Conservation (phyloP, 768 basidiomycete genomes). For the Piloderma croceum region DNA sequence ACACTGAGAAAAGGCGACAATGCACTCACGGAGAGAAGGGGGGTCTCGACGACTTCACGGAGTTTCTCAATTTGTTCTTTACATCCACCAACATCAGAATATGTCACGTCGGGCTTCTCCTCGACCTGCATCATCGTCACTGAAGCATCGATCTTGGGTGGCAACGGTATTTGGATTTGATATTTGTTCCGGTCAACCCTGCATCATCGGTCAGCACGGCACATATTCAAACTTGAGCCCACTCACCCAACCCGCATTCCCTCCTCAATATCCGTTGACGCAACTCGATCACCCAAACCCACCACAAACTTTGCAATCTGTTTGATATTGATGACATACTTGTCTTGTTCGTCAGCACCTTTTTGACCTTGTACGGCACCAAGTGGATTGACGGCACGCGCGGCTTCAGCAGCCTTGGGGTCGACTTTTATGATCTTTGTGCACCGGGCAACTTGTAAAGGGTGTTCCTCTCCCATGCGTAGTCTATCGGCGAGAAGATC, state of each 20-base stretch:
- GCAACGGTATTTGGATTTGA: constrained; percentile 96
- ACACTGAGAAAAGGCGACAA: background rate
- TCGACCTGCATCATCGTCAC: constrained; percentile 99
- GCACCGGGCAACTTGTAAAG: constrained; percentile 94
- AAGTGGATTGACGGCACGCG: constrained; percentile 69
- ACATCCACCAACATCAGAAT: constrained; percentile 96
- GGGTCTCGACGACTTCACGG: constrained; percentile 95
- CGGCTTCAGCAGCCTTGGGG: constrained; percentile 67
- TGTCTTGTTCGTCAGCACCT: constrained; percentile 97
- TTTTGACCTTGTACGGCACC: constrained; percentile 84
- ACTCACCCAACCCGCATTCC: constrained; percentile 99
- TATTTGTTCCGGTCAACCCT: constrained; percentile 96
- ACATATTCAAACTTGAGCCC: background rate
- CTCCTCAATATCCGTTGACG: constrained; percentile 98
- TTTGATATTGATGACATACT: constrained; percentile 99
- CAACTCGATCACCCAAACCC: constrained; percentile 91
- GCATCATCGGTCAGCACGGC: constrained; percentile 1
- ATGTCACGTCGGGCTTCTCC: constrained; percentile 97
- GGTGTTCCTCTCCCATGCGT: constrained; percentile 88
- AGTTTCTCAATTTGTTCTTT: constrained; percentile 99
- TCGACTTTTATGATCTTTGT: constrained; percentile 95
- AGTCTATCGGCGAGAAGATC: constrained; percentile 90
- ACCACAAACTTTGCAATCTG: constrained; percentile 99
- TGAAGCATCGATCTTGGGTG: constrained; percentile 97
- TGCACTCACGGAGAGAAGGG: constrained; percentile 75